phyloP scores from a whole-genome alignment of 257 asterid species.

The Fraxinus anomala region DNA sequence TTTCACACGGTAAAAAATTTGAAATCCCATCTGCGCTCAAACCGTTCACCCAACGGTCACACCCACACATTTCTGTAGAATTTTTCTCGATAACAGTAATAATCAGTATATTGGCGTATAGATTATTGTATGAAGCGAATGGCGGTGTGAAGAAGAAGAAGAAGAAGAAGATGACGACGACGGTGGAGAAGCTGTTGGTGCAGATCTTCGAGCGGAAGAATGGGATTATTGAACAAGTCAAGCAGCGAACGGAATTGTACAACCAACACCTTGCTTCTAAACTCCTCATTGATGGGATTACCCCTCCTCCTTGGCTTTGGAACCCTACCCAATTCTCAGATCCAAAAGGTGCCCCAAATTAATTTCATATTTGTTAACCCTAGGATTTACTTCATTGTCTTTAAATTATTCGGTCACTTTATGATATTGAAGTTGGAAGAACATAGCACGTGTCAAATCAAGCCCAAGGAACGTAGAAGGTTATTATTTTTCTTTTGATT shows the following conservation, averaged over 20 bases:
- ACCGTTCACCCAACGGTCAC: conserved; percentile 21
- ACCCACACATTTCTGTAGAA: neutral
- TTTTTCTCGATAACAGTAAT: conserved; percentile 22
- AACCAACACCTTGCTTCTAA: conserved; percentile 73
- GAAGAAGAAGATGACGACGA: conserved; percentile 31
- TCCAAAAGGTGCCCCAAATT: conserved; percentile 43
- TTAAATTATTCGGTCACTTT: neutral
- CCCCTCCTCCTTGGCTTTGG: conserved; percentile 83
- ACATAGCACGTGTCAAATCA: neutral
- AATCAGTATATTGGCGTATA: conserved; percentile 23
- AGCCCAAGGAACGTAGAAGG: neutral
- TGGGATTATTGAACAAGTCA: conserved; percentile 61
- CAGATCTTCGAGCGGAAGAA: conserved; percentile 71
- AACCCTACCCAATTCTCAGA: conserved; percentile 42
- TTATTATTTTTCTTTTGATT: neutral
- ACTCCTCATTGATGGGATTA: conserved; percentile 63
- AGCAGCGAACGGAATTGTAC: conserved; percentile 65
- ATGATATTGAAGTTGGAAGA: neutral
- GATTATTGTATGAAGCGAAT: conserved; percentile 23
- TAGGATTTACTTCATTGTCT: conserved; percentile 18
- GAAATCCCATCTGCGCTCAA: conserved; percentile 32
- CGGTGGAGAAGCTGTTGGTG: conserved; percentile 72
- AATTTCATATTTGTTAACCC: neutral
- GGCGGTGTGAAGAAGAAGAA: conserved; percentile 13
- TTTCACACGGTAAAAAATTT: too few species aligned